Conservation (phyloP, 148 eudicot genomes). For the Chenopodium berlandieri region DNA sequence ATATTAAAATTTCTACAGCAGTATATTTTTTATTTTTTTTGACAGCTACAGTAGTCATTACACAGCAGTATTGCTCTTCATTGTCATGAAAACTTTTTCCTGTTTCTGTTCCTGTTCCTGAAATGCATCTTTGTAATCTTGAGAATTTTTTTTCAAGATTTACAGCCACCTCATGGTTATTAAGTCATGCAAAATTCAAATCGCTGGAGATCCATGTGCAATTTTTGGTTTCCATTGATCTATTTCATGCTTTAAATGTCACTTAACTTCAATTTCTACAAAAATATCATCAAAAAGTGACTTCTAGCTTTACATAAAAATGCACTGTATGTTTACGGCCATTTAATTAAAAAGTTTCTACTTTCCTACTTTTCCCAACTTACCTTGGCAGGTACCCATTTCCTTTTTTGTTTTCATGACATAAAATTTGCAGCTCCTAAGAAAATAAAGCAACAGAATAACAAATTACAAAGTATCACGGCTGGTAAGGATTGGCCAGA, state of each 20-base stretch:
- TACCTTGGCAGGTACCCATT: neutral
- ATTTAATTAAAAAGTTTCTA: neutral
- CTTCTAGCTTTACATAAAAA: neutral
- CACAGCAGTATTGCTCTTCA: neutral
- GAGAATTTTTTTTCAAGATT: neutral
- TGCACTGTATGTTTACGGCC: neutral
- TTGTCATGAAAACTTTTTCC: neutral
- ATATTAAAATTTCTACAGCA: neutral
- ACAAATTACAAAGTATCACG: neutral
- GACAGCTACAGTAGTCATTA: neutral
- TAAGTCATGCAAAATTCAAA: neutral
- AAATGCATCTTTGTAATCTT: neutral
- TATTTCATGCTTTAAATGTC: neutral
- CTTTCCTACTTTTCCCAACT: neutral
- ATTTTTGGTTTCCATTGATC: neutral
- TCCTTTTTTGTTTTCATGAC: neutral
- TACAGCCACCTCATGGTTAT: neutral
- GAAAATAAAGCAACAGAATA: neutral
- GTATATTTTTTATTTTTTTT: too few relatives aligned
- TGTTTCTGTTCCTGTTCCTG: neutral
- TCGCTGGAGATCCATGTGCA: neutral
- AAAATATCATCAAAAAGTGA: neutral
- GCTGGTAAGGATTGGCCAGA: slow-evolving; percentile 11
- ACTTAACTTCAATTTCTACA: neutral
- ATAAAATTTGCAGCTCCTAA: neutral